Evolutionary conservation across 1,139 yeast genomes (phyloP).

Genomic region (Arxiozyma telluris): DNA sequence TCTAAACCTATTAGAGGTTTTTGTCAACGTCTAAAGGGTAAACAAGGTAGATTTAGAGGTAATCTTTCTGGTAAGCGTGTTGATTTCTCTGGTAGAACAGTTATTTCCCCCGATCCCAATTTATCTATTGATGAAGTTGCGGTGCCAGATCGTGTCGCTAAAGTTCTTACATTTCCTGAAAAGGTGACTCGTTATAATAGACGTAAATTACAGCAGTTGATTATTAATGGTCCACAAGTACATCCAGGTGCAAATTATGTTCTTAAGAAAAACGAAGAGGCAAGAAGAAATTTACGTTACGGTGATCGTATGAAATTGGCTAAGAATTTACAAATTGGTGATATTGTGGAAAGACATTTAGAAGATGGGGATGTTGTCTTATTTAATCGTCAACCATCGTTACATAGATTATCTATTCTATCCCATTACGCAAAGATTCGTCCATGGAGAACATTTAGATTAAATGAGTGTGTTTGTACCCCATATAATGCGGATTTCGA

Average conservation of each 20-base stretch:
- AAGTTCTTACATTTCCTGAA: conserved; percentile 92
- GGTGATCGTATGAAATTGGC: conserved; percentile 82
- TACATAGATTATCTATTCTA: conserved; percentile 87
- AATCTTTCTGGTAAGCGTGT: conserved; percentile 97
- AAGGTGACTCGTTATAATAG: conserved; percentile 83
- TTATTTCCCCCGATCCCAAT: conserved; percentile 97
- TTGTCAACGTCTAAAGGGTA: conserved; percentile 95
- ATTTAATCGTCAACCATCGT: conserved; percentile 95
- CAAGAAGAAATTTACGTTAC: conserved; percentile 79
- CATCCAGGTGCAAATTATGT: conserved; percentile 98
- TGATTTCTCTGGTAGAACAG: conserved; percentile 96
- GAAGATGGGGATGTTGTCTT: conserved; percentile 96
- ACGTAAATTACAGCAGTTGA: conserved; percentile 61
- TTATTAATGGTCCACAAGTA: conserved; percentile 74
- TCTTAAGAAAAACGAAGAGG: conserved; percentile 70
- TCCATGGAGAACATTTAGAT: conserved; percentile 96
- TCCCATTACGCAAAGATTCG: conserved; percentile 93
- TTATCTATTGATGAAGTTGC: conserved; percentile 93
- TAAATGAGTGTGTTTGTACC: conserved; percentile 98
- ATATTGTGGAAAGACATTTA: conserved; percentile 92
- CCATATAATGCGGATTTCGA: conserved; percentile 99
- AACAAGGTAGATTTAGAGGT: conserved; percentile 98
- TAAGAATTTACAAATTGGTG: conserved; percentile 70
- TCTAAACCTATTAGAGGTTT: conserved; percentile 89
- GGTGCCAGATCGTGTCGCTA: conserved; percentile 95